Evolutionary conservation across 169 alveolate genomes (phyloP).

Genomic region (Theileria annulata): DNA sequence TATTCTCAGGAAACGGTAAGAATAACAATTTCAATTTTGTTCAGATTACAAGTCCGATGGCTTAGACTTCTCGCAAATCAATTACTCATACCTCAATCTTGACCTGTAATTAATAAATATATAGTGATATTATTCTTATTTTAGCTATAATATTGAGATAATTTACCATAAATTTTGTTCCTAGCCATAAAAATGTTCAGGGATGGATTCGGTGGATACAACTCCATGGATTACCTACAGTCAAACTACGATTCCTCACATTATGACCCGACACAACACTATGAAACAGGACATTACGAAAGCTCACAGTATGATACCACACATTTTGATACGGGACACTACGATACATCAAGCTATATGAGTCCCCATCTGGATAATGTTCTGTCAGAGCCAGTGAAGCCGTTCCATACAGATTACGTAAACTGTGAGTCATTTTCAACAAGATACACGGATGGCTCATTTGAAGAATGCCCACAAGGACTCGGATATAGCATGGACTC

Average conservation of each 20-base stretch:
- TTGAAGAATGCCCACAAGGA: conserved; percentile 11
- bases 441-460: conserved; percentile 33
- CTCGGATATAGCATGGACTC: conserved; percentile 31
- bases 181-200: too few relatives aligned
- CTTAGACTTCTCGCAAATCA: conserved; percentile 3
- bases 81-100: conserved; percentile 11
- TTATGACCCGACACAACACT: background rate
- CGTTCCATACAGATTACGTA: conserved; percentile 7
- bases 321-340: too few relatives aligned
- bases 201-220: background rate
- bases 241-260: background rate
- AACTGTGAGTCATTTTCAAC: conserved; percentile 33
- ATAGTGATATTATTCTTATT: too few relatives aligned
- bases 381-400: conserved; percentile 2
- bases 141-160: background rate
- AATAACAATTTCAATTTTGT: background rate
- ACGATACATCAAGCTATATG: background rate
- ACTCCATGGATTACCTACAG: background rate
- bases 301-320: background rate
- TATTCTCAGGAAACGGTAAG: conserved; percentile 4
- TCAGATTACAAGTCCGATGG: conserved; percentile 12
- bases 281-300: background rate
- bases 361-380: conserved; percentile 1
- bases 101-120: too few relatives aligned
- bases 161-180: conserved; percentile 6